phyloP scores from a whole-genome alignment of 2,329 filamentous ascomycete genomes.

The Aspergillus sp. region DNA sequence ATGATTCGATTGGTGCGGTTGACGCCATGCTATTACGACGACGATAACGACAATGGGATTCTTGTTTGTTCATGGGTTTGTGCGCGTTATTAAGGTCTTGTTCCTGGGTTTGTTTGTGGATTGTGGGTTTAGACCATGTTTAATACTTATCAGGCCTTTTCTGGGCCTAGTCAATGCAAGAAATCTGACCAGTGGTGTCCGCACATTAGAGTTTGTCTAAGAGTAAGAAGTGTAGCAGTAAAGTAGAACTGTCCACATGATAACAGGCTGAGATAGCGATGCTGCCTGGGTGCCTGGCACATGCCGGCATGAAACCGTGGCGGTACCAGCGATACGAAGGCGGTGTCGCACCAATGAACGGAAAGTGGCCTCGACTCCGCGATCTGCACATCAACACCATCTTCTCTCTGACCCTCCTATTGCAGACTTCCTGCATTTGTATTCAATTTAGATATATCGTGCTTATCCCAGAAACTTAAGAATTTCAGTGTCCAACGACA shows the following conservation, averaged over 20 bases:
- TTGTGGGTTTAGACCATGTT: slow-evolving; percentile 3
- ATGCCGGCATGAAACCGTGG: slow-evolving; percentile 11
- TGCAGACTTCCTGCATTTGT: slow-evolving; percentile 7
- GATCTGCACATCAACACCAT: slow-evolving; percentile 2
- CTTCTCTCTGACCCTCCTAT: background rate
- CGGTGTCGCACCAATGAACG: slow-evolving; percentile 10
- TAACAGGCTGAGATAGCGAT: background rate
- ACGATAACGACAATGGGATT: slow-evolving; percentile 5
- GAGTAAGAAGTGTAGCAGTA: background rate
- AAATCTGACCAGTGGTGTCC: background rate
- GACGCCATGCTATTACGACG: background rate
- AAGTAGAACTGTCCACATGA: background rate
- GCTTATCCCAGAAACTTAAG: background rate
- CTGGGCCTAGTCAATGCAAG: background rate
- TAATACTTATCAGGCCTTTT: background rate
- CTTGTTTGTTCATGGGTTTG: slow-evolving; percentile 6
- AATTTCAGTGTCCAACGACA: slow-evolving; percentile 13
- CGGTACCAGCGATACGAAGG: slow-evolving; percentile 9
- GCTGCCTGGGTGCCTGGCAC: background rate
- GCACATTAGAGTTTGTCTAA: background rate
- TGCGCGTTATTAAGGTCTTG: background rate
- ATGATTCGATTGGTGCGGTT: background rate
- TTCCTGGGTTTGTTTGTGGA: slow-evolving; percentile 9
- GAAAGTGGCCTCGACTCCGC: slow-evolving; percentile 14
- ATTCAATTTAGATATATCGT: background rate